phyloP scores from a whole-genome alignment of 106 monocot species.

The Cymbidium sinense region DNA sequence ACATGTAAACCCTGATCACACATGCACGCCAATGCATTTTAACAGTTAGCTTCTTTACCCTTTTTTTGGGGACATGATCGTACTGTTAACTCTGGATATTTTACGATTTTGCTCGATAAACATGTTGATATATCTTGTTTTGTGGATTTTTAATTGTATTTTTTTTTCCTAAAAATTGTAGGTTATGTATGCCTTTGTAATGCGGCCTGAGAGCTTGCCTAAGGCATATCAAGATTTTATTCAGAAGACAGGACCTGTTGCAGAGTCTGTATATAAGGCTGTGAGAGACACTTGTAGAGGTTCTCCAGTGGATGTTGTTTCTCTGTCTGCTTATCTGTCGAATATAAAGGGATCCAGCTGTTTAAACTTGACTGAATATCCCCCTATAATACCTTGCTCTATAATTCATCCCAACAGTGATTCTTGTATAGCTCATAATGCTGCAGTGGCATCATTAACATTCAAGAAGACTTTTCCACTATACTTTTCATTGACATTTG shows the following conservation, averaged over 20 bases:
- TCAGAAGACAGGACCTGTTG: slow-evolving; percentile 95
- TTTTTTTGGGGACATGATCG: not conserved
- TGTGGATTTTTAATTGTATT: slow-evolving; percentile 2
- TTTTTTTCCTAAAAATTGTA: slow-evolving; percentile 21
- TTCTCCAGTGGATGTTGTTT: slow-evolving; percentile 52
- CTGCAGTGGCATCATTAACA: slow-evolving; percentile 56
- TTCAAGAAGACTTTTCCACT: slow-evolving; percentile 97
- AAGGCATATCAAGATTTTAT: slow-evolving; percentile 98
- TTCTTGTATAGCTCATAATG: slow-evolving; percentile 75
- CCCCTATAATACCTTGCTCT: slow-evolving; percentile 87
- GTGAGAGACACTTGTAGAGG: slow-evolving; percentile 91
- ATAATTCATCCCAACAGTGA: slow-evolving; percentile 75
- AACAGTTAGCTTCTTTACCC: not conserved
- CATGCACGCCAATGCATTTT: not conserved
- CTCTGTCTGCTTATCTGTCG: slow-evolving; percentile 66
- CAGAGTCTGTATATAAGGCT: slow-evolving; percentile 84
- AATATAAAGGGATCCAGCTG: slow-evolving; percentile 38
- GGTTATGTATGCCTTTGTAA: slow-evolving; percentile 99
- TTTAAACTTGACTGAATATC: slow-evolving; percentile 43
- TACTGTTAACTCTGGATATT: not conserved
- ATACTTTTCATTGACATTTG: slow-evolving; percentile 96
- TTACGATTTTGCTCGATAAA: not conserved
- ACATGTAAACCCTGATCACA: not conserved
- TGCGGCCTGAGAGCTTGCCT: slow-evolving; percentile 96
- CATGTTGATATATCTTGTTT: not conserved